A percentile compares a stretch with the other conserved stretches of the same genome.
These are phyloP conservation scores for Diaporthe capsici DNA, from an alignment of 2,329 filamentous ascomycete genomes.

Conservation along the genomic window DNA sequence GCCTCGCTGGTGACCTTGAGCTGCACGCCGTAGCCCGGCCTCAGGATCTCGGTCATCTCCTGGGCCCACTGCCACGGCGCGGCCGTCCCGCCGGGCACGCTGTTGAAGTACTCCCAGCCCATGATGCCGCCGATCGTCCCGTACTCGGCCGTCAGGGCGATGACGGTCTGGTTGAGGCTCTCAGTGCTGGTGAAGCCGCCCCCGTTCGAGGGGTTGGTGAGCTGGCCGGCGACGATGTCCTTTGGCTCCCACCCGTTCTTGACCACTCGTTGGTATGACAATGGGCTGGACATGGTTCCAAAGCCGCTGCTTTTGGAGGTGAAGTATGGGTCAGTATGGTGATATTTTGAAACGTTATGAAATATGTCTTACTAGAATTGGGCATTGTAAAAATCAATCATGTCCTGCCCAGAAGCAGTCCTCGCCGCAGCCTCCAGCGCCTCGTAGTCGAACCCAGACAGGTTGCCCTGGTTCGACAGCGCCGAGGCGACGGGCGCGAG, in stretches of 20 bases:
- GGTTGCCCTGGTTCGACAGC: conserved; percentile 67
- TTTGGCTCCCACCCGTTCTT: conserved; percentile 78
- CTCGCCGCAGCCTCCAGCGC: conserved; percentile 78
- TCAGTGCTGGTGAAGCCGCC: conserved; percentile 64
- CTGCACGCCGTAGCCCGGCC: conserved; percentile 46
- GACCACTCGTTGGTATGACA: conserved; percentile 66
- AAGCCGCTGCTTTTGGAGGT: conserved; percentile 80
- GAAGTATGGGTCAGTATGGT: neutral
- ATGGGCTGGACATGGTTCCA: conserved; percentile 68
- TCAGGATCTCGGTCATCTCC: conserved; percentile 68
- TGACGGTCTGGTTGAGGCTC: conserved; percentile 60
- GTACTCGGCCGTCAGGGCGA: conserved; percentile 63
- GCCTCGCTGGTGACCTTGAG: conserved; percentile 44
- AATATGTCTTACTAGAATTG: conserved; percentile 59
- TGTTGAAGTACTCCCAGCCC: conserved; percentile 97
- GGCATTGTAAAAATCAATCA: conserved; percentile 88
- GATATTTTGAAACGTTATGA: too few species aligned
- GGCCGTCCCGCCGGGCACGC: conserved; percentile 72
- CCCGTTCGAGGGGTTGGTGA: conserved; percentile 85
- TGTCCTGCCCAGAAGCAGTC: conserved; percentile 46
- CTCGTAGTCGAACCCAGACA: conserved; percentile 87
- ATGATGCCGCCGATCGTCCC: conserved; percentile 87
- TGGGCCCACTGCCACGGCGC: conserved; percentile 85
- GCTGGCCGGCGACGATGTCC: conserved; percentile 83
- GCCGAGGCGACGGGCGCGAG: conserved; percentile 87